Base-by-base conservation (phyloP, 345 rosid genomes). In the Arabis hirsuta region DNA sequence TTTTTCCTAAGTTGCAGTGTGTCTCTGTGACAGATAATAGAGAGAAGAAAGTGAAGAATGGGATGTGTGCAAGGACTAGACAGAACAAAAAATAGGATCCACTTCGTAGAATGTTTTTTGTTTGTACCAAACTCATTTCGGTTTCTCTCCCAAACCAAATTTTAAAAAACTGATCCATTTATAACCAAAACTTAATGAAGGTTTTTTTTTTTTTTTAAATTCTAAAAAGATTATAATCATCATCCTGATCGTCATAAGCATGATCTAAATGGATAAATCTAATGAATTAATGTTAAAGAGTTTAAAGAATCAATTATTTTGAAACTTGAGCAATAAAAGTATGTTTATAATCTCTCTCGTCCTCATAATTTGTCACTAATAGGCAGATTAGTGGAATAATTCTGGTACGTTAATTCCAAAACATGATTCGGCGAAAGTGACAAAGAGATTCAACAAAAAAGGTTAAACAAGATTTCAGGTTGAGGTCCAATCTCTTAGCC, bases 361-460 rank as follows among this genome's bases (percentile, higher is more conserved):
- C 53, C n/a, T 71, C 38, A 44, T 34, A 36, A 19, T 51, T 34
- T 63, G 61, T 71, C 76, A 42, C 56, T 34, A 6, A 38, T 43
- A 45, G 57, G 51, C 34, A 3, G 32, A 16, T 16, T 19, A 12
- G 53, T 62, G 8, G 53, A 48, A 57, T 45, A 57, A 19, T 27
- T 65, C 38, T 73, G 61, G 54, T 65, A 26, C 20, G 67, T 57
- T 56, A 22, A 43, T 19, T 73, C 65, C 59, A 65, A 73, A 73
- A 56, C 61, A 73, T 73, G 72, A 50, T 19, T 58, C 47, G 73
- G 73, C 16, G 67, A 66, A 58, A 8, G 55, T 57, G 78, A 58
- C 47, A 41, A 41, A 51, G 52, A 39, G 56, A 50, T 63, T 66
- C 29, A 50, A 59, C 67, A 74, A 50, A 58, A 41, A 11, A 58